These are phyloP conservation scores for Breviolum minutum DNA, from an alignment of 73 alveolate genomes.

Conservation along the genomic window DNA sequence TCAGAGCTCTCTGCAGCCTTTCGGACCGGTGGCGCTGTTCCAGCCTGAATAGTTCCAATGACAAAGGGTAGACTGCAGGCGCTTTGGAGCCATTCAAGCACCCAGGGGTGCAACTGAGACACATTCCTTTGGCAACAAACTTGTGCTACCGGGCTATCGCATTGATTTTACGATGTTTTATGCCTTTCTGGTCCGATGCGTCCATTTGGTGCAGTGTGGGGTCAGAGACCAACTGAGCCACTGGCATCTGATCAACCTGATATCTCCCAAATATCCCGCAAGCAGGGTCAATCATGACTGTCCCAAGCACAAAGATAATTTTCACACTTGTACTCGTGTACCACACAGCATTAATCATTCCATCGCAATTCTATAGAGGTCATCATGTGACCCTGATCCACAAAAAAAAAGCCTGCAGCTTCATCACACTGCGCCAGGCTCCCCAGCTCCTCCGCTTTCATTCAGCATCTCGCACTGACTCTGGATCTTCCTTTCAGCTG, in stretches of 20 bases:
- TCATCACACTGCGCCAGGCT: neutral
- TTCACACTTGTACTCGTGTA: neutral
- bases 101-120: neutral
- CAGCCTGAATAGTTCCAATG: constrained; percentile 7
- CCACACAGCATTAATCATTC: neutral
- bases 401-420: neutral
- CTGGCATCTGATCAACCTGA: constrained; percentile 38
- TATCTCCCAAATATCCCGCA: no score
- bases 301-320: no score
- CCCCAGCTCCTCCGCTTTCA: constrained; percentile 80
- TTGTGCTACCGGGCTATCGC: no score
- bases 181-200: no score
- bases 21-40: constrained; percentile 61
- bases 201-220: neutral
- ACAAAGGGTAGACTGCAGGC: no score
- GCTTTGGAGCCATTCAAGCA: neutral
- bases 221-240: neutral
- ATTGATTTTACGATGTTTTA: no score
- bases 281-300: no score
- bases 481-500: constrained; percentile 57
- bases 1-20: constrained; percentile 79
- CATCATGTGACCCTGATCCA: no score
- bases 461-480: constrained; percentile 94
- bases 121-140: no score
- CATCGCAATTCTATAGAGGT: neutral